Conservation (phyloP, 2,329 filamentous ascomycete species). For the Neonectria coccinea region DNA sequence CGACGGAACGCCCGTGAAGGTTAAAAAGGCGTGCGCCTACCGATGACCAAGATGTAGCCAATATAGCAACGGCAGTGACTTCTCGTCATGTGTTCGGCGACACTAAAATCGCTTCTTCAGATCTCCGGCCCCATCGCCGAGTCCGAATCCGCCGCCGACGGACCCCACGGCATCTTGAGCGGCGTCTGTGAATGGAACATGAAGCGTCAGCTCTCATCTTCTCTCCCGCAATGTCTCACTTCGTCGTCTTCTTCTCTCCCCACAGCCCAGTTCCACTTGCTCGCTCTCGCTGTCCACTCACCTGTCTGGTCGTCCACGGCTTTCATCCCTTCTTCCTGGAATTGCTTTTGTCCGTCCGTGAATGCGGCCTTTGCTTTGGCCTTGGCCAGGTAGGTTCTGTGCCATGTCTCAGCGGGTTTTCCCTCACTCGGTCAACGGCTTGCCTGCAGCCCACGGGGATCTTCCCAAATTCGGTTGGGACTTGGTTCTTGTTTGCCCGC, state of each 20-base stretch:
- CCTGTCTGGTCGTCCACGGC: constrained; percentile 12
- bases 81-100: background rate
- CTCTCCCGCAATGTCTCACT: constrained; percentile 17
- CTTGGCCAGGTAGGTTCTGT: constrained; percentile 21
- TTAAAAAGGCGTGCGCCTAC: background rate
- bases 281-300: constrained; percentile 7
- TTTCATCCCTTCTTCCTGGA: constrained; percentile 12
- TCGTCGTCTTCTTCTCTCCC: constrained; percentile 8
- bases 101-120: constrained; percentile 21
- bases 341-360: constrained; percentile 15
- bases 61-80: background rate
- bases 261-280: background rate
- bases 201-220: constrained; percentile 16
- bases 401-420: constrained; percentile 17
- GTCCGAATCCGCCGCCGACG: constrained; percentile 15
- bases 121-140: constrained; percentile 12
- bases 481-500: background rate
- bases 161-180: constrained; percentile 19
- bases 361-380: constrained; percentile 17
- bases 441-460: background rate
- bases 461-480: background rate
- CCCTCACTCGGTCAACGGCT: background rate
- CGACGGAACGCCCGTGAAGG: background rate
- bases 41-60: background rate
- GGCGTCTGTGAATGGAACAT: background rate